Base-by-base conservation (phyloP, 345 rosid genomes). In the Arabidopsis arenosa region DNA sequence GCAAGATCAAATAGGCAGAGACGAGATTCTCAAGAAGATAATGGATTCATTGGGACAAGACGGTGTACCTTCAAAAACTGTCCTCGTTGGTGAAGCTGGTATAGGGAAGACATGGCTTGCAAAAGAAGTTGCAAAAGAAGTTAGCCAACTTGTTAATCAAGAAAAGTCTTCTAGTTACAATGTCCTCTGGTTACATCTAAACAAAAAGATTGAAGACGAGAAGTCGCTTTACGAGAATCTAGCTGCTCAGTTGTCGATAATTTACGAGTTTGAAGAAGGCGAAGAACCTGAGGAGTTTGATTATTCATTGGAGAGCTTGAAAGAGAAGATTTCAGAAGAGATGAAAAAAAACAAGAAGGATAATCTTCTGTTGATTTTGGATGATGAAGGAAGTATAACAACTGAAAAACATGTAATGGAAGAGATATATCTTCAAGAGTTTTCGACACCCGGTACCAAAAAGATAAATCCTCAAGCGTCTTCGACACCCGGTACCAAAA, bases 361-460 rank as follows among this genome's bases (percentile, higher is more conserved):
- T 23, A 73, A 56, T 68, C 69, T 85, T 83, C 53, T 88, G 13
- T 64, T 87, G 58, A 73, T 87, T 74, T 56, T 87, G 74, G 88
- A 86, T 68, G 88, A 78, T 73, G 82, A 71, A 70, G 74, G 66
- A 39, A 67, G n/a, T 6, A 32, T 52, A 36, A 37, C 48, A 53
- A 66, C 43, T 5, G 78, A 78, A 53, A 0, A 45, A 0, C 5
- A 68, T 17, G 15, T 78, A 4, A 51, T 70, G 76, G 0, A 52
- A 4, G 36, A 32, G 26, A 23, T 23, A 1, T 1, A 23, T 23
- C 26, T 23, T 23, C 26, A 23, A 23, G 26, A 1, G 26, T 23
- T 23, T 23, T 23, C 2, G 26, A 23, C 26, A 23, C 26, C 2
- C 26, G 2, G 26, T 23, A 23, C 1, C 26, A 23, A 23, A 23